Evolutionary conservation across 2,329 filamentous ascomycete species (phyloP).

Genomic region (Hypoxylon sp.): DNA sequence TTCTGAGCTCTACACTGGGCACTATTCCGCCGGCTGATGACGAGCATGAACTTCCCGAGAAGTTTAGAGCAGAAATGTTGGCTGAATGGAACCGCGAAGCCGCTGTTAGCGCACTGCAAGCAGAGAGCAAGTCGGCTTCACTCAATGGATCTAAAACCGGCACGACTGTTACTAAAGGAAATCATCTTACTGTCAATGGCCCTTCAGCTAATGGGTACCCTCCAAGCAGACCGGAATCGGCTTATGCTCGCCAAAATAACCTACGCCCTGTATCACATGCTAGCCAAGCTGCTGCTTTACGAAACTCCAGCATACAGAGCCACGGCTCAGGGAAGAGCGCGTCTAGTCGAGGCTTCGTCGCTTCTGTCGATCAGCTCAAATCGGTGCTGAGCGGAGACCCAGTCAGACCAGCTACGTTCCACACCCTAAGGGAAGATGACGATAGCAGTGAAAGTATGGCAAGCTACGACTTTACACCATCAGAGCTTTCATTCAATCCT

Average conservation of each 20-base stretch:
- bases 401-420: constrained; percentile 58
- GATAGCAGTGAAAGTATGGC: constrained; percentile 77
- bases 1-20: constrained; percentile 67
- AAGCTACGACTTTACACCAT: constrained; percentile 78
- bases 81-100: constrained; percentile 84
- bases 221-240: constrained; percentile 60
- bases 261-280: constrained; percentile 64
- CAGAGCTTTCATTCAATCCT: constrained; percentile 75
- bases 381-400: constrained; percentile 70
- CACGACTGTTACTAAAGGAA: constrained; percentile 68
- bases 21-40: constrained; percentile 57
- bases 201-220: constrained; percentile 59
- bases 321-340: constrained; percentile 61
- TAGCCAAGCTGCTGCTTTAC: constrained; percentile 60
- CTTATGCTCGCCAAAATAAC: constrained; percentile 66
- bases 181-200: constrained; percentile 73
- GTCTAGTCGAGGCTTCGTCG: constrained; percentile 66
- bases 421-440: constrained; percentile 59
- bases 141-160: constrained; percentile 81
- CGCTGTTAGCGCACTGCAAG: constrained; percentile 77
- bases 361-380: constrained; percentile 76
- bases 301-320: constrained; percentile 70
- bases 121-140: constrained; percentile 79
- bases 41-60: constrained; percentile 73
- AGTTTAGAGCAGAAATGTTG: constrained; percentile 82